Evolutionary conservation across 441 rosid genomes (phyloP).

Genomic region (Populus tomentosa): DNA sequence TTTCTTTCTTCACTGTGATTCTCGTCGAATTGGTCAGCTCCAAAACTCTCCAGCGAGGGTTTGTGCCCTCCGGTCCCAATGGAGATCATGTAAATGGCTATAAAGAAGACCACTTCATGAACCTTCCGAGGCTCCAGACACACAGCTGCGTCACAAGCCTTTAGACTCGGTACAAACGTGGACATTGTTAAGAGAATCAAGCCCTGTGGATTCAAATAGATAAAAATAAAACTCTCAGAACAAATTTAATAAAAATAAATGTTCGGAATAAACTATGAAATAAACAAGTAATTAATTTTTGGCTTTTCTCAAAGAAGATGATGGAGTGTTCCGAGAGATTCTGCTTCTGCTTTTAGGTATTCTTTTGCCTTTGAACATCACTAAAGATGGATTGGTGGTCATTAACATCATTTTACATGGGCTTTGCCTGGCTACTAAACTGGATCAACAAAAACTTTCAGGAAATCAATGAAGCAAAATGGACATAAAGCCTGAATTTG

Average conservation of each 20-base stretch:
- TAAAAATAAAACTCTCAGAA: background rate
- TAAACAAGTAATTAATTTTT: too few species aligned
- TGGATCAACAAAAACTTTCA: too few species aligned
- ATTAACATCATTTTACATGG: too few species aligned
- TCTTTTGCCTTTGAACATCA: too few species aligned
- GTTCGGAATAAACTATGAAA: background rate
- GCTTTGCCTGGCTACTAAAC: too few species aligned
- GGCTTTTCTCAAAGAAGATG: background rate
- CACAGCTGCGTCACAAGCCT: conserved; percentile 44
- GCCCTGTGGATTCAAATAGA: conserved; percentile 44
- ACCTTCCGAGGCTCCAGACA: conserved; percentile 51
- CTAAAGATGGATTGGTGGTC: too few species aligned
- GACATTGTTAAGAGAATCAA: conserved; percentile 59
- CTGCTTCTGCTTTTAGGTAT: background rate
- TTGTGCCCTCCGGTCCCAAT: conserved; percentile 94
- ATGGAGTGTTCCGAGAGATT: too few species aligned
- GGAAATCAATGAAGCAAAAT: too few species aligned
- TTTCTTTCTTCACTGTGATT: conserved; percentile 61
- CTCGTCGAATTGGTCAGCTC: conserved; percentile 93
- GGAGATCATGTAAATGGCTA: conserved; percentile 74
- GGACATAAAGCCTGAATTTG: too few species aligned
- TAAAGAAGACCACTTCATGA: conserved; percentile 67
- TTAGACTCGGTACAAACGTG: conserved; percentile 65
- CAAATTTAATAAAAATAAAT: background rate
- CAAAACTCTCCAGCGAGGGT: conserved; percentile 88